These are phyloP conservation scores for Phytopythium cucurbitacearum DNA, from an alignment of 352 stramenopile species.

Conservation along the genomic window DNA sequence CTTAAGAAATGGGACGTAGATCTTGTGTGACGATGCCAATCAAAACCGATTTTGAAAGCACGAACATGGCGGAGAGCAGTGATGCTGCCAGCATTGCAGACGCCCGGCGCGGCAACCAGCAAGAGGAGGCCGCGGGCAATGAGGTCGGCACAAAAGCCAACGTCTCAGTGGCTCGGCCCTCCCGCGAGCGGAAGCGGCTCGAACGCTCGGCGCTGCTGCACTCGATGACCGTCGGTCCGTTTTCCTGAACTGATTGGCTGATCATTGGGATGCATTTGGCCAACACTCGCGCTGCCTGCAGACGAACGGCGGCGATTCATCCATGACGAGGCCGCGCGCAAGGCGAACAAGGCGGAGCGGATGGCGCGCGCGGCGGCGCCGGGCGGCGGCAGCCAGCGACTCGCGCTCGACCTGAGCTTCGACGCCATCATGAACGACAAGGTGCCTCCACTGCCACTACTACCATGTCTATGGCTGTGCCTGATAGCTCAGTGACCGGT, in stretches of 20 bases:
- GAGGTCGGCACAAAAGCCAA: too few relatives aligned
- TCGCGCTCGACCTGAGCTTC: slow-evolving; percentile 70
- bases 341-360: slow-evolving; percentile 19
- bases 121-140: too few relatives aligned
- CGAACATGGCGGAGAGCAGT: too few relatives aligned
- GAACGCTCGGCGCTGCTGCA: slow-evolving; percentile 49
- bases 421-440: slow-evolving; percentile 85
- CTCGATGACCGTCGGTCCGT: slow-evolving; percentile 53
- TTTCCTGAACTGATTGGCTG: neutral
- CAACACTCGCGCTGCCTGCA: slow-evolving; percentile 6
- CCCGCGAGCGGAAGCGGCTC: slow-evolving; percentile 45
- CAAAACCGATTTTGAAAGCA: too few relatives aligned
- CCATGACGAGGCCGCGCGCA: slow-evolving; percentile 30
- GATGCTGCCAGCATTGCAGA: too few relatives aligned
- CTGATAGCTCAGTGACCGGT: neutral
- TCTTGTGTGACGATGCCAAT: too few relatives aligned
- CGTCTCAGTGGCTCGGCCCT: slow-evolving; percentile 6
- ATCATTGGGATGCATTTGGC: neutral
- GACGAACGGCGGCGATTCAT: slow-evolving; percentile 53
- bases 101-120: too few relatives aligned
- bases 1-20: too few relatives aligned
- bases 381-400: slow-evolving; percentile 24
- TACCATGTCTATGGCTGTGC: neutral
- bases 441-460: slow-evolving; percentile 10
- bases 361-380: slow-evolving; percentile 21